Evolutionary conservation across 73 alveolate species (phyloP).

Genomic region (Paramecium sexaurelia): DNA sequence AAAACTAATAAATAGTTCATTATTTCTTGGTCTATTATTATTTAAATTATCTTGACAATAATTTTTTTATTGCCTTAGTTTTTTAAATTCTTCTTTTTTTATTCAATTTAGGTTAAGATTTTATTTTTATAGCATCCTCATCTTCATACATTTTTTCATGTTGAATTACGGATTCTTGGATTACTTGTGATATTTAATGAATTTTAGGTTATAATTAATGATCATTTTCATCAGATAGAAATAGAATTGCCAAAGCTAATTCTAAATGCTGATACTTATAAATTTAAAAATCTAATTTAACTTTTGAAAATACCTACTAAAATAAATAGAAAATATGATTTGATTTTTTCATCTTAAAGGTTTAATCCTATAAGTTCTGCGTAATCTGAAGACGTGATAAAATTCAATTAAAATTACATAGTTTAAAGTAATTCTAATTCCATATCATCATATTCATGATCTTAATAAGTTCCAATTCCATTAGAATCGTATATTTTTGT

Average conservation of each 20-base stretch:
- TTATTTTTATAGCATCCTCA: not conserved
- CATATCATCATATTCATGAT: constrained; percentile 35
- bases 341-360: not conserved
- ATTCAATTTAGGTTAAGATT: not conserved
- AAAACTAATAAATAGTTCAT: not conserved
- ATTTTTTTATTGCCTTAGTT: not conserved
- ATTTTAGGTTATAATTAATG: not conserved
- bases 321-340: not conserved
- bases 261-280: constrained; percentile 8
- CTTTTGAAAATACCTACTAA: not conserved
- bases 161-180: not conserved
- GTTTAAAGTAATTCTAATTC: not conserved
- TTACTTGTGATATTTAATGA: not conserved
- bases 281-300: constrained; percentile 9
- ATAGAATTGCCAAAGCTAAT: constrained; percentile 16
- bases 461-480: not conserved
- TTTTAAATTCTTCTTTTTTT: not conserved
- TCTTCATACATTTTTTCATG: not conserved
- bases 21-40: not conserved
- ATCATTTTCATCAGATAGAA: not conserved
- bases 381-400: constrained; percentile 23
- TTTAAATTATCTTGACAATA: not conserved
- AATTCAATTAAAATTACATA: not conserved
- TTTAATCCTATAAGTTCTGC: not conserved
- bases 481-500: not conserved